Conservation (phyloP, 1,284 basidiomycete species). For the Cutaneotrichosporon dermatis region DNA sequence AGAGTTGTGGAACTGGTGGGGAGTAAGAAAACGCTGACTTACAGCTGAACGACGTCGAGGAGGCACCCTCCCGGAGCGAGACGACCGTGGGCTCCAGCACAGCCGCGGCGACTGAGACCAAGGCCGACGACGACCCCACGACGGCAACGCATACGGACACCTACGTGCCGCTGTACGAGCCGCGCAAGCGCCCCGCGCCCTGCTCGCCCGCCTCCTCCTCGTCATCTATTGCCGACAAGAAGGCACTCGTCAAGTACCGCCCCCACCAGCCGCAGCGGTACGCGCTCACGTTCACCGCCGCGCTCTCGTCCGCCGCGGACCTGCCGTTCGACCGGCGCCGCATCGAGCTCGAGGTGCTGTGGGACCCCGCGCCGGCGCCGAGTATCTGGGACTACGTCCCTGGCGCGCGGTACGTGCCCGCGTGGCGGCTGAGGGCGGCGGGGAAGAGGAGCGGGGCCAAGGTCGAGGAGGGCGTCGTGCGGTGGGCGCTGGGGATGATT, state of each 20-base stretch:
- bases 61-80: not conserved
- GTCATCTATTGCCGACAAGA: too few species aligned
- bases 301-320: constrained; percentile 9
- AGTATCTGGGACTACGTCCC: constrained; percentile 14
- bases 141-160: not conserved
- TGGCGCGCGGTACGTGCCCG: constrained; percentile 9
- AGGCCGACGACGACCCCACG: too few species aligned
- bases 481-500: constrained; percentile 9
- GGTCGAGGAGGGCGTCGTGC: constrained; percentile 5
- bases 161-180: constrained; percentile 12
- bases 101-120: not conserved
- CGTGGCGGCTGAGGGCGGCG: constrained; percentile 9
- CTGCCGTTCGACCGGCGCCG: constrained; percentile 18
- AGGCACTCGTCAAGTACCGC: too few species aligned
- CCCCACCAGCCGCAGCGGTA: not conserved
- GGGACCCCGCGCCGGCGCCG: constrained; percentile 7
- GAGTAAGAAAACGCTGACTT: not conserved
- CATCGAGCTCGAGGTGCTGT: constrained; percentile 24
- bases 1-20: too few species aligned
- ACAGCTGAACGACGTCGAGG: constrained; percentile 11
- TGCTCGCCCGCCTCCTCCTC: too few species aligned
- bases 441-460: not conserved
- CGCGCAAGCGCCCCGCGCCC: not conserved
- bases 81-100: not conserved
- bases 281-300: constrained; percentile 19